phyloP scores from a whole-genome alignment of 192 early-diverging fungal genomes.

The Gigaspora rosea region DNA sequence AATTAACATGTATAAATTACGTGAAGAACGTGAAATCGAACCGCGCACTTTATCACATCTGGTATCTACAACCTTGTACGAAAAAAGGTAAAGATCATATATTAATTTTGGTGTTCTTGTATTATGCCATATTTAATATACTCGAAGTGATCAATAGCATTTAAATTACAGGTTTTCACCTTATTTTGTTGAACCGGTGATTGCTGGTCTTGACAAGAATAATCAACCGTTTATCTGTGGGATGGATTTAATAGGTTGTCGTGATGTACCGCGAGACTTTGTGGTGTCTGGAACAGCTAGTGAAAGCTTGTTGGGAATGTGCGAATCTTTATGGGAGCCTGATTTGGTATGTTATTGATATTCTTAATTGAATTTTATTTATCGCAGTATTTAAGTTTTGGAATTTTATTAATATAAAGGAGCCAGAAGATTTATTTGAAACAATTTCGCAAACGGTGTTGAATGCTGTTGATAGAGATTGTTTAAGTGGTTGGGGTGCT shows the following conservation, averaged over 20 bases:
- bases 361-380: too few species aligned
- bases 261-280: slow-evolving; percentile 92
- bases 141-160: not conserved
- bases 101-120: not conserved
- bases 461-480: slow-evolving; percentile 94
- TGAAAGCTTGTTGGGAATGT: slow-evolving; percentile 92
- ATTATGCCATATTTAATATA: not conserved
- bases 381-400: not conserved
- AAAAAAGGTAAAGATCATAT: slow-evolving; percentile 63
- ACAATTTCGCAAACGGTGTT: slow-evolving; percentile 93
- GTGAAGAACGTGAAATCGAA: slow-evolving; percentile 94
- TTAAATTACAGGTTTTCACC: slow-evolving; percentile 79
- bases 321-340: slow-evolving; percentile 97
- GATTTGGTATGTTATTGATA: slow-evolving; percentile 65
- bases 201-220: slow-evolving; percentile 93
- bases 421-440: slow-evolving; percentile 97
- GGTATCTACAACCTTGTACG: slow-evolving; percentile 95
- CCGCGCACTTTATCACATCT: slow-evolving; percentile 91
- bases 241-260: slow-evolving; percentile 96
- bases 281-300: slow-evolving; percentile 89
- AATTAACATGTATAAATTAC: slow-evolving; percentile 93
- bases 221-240: slow-evolving; percentile 89
- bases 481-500: slow-evolving; percentile 95
- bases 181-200: slow-evolving; percentile 92
- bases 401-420: slow-evolving; percentile 28